Base-by-base conservation (phyloP, 2,329 filamentous ascomycete genomes). In the Cladobotryum mycophilum region DNA sequence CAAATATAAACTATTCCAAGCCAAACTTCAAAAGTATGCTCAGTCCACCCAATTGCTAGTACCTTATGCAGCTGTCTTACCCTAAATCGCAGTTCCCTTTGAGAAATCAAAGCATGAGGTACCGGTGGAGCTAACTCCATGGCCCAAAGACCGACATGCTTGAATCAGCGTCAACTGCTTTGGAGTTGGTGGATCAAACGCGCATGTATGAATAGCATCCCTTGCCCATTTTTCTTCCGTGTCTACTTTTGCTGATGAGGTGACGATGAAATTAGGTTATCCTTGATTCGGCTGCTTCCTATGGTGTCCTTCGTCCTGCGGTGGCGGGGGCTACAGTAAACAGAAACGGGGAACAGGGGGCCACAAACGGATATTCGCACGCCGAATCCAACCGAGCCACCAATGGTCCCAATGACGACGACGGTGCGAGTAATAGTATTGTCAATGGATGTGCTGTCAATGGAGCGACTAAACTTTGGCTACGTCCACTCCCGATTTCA, bases 141-240 rank as follows among this genome's bases (percentile, higher is more conserved):
- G 67, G 66, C 69, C 68, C 44, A 60, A 22, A 8, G 51, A 73
- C 71, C 57, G 58, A 1, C 20, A 11, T 0, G 55, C 59, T 12
- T 43, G 56, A 2, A 60, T 61, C 1, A 62, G 60, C 2, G 53
- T 70, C 2, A 71, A 67, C 42, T 61, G 56, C 4, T 71, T 70
- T 45, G 67, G 68, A 0, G 57, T 70, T 4, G 69, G 67, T 1
- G 69, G 68, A 3, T 49, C 64, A 1, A 70, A 70, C 45, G 65
- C 63, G 1, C 69, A 70, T 38, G 54, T 50, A 43, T 30, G 42
- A 64, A 14, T 14, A 22, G 7, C 20, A 6, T 18, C 14, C 8
- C 25, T 40, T 18, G n/a, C 3, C 17, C 3, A n/a, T 9, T 40
- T n/a, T 18, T 6, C 5, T 38, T 12, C 6, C 2, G 14, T 40